phyloP scores from a whole-genome alignment of 1,284 basidiomycete species.

The Trametes versicolor region DNA sequence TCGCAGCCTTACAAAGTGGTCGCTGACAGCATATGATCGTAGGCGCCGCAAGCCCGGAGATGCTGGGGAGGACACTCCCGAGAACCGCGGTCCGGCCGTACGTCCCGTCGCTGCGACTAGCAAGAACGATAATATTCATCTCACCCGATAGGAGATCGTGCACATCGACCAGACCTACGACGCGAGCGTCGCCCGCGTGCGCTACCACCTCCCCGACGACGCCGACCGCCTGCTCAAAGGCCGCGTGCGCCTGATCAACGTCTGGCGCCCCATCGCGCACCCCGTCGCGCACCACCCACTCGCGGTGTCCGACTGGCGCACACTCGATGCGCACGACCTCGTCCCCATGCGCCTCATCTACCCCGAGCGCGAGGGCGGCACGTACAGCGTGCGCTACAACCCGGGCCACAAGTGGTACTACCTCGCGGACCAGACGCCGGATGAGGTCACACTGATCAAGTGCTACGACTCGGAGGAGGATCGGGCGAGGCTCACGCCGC shows the following conservation, averaged over 20 bases:
- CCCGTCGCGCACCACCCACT: conserved; percentile 12
- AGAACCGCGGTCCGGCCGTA: conserved; percentile 1
- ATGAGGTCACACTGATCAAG: conserved; percentile 7
- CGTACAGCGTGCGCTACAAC: conserved; percentile 13
- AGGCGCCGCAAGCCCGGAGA: conserved; percentile 12
- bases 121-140: background rate
- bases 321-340: conserved; percentile 9
- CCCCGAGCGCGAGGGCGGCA: conserved; percentile 10
- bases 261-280: conserved; percentile 10
- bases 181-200: conserved; percentile 6
- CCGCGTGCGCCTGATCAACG: conserved; percentile 13
- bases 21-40: background rate
- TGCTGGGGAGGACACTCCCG: background rate
- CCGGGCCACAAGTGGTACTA: conserved; percentile 9
- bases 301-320: conserved; percentile 13
- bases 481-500: conserved; percentile 5
- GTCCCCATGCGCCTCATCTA: conserved; percentile 7
- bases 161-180: conserved; percentile 13
- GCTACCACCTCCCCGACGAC: conserved; percentile 6
- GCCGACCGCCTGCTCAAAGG: conserved; percentile 7
- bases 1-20: background rate
- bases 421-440: conserved; percentile 9
- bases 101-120: background rate
- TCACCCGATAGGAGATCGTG: background rate
- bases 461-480: conserved; percentile 16